A percentile compares a stretch with the other conserved stretches of the same genome.
phyloP scores from a whole-genome alignment of 2,329 filamentous ascomycete genomes.

The Fusarium sp. region DNA sequence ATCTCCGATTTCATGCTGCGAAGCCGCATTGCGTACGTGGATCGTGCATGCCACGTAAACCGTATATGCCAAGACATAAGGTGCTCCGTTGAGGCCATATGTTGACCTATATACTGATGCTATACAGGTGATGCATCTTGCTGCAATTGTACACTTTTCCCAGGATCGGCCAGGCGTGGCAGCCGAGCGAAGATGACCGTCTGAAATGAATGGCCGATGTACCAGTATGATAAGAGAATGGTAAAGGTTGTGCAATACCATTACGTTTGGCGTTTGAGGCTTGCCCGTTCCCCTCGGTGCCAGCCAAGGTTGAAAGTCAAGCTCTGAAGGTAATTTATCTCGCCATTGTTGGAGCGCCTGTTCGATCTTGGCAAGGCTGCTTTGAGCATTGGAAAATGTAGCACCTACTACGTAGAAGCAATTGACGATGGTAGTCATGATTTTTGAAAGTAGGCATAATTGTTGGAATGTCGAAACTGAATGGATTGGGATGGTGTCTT shows the following conservation, averaged over 20 bases:
- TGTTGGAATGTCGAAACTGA: constrained; percentile 21
- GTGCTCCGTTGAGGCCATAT: not conserved
- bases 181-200: constrained; percentile 8
- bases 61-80: constrained; percentile 15
- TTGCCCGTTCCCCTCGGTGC: rapidly evolving
- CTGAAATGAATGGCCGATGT: constrained; percentile 18
- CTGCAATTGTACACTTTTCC: constrained; percentile 15
- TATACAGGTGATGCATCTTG: constrained; percentile 11
- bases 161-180: not conserved
- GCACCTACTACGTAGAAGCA: constrained; percentile 18
- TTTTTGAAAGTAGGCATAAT: constrained; percentile 12
- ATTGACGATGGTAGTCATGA: constrained; percentile 23
- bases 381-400: constrained; percentile 12
- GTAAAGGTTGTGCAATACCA: constrained; percentile 20
- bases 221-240: constrained; percentile 11
- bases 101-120: constrained; percentile 9
- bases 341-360: constrained; percentile 9
- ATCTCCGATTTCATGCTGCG: not conserved
- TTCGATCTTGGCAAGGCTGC: constrained; percentile 8
- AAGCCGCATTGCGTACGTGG: constrained; percentile 17
- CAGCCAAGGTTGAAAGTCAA: constrained; percentile 12
- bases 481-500: not conserved
- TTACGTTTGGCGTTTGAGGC: constrained; percentile 13
- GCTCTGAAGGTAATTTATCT: not conserved
- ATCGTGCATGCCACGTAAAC: constrained; percentile 21